Percentiles rank a stretch among this genome's conserved stretches.
Evolutionary conservation across 148 eudicot species (phyloP).

Genomic region (Agrostemma githago): DNA sequence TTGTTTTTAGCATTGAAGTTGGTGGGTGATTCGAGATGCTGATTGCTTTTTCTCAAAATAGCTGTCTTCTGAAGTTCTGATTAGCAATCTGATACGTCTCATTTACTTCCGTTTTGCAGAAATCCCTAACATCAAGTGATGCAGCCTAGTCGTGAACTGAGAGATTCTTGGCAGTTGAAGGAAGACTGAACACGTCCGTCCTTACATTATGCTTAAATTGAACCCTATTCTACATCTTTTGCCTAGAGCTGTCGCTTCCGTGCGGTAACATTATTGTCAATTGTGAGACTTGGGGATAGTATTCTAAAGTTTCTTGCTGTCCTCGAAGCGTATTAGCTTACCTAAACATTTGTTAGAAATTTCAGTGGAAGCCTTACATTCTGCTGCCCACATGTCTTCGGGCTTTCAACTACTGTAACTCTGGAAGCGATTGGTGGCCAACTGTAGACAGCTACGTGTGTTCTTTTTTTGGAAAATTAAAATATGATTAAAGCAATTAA

Average conservation of each 20-base stretch:
- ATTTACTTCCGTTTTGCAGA: conserved; percentile 42
- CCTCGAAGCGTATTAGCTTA: not conserved
- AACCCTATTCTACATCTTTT: conserved; percentile 11
- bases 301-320: conserved; percentile 15
- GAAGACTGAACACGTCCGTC: conserved; percentile 24
- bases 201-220: conserved; percentile 17
- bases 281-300: conserved; percentile 18
- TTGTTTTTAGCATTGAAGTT: conserved; percentile 2
- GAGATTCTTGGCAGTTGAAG: conserved; percentile 30
- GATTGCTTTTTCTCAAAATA: conserved; percentile 8
- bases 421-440: conserved; percentile 7
- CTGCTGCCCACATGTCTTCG: conserved; percentile 7
- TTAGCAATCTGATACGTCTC: conserved; percentile 24
- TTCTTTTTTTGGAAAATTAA: no score
- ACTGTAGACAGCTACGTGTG: not conserved
- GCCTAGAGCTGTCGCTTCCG: conserved; percentile 16
- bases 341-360: conserved; percentile 8
- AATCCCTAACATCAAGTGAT: conserved; percentile 25
- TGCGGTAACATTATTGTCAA: conserved; percentile 10
- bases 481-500: no score
- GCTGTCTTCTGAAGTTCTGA: conserved; percentile 4
- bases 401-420: conserved; percentile 7
- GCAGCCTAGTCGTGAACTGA: conserved; percentile 20
- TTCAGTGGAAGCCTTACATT: conserved; percentile 14
- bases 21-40: not conserved